phyloP scores from a whole-genome alignment of 306 rosid genomes.

The Prosopis cineraria region DNA sequence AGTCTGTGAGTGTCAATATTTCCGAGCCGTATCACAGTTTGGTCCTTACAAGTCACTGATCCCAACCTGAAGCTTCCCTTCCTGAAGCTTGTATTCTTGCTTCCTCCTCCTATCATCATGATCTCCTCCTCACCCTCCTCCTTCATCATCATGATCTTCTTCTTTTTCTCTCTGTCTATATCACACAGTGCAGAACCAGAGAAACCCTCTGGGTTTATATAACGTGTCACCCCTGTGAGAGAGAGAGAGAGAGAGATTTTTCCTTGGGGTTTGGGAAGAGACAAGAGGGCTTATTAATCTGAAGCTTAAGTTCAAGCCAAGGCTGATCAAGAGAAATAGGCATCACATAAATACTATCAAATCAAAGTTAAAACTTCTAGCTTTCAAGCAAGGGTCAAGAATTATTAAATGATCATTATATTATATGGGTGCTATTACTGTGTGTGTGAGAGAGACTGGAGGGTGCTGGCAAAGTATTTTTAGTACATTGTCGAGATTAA shows the following conservation, averaged over 20 bases:
- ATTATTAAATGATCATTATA: no score
- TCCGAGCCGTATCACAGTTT: constrained; percentile 42
- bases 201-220: constrained; percentile 6
- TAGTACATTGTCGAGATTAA: no score
- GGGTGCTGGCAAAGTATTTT: no score
- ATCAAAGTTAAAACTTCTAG: neutral
- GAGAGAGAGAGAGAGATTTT: no score
- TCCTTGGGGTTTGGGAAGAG: neutral
- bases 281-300: neutral
- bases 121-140: neutral
- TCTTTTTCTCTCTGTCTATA: neutral
- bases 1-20: constrained; percentile 44
- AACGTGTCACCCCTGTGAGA: neutral
- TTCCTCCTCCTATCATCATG: neutral
- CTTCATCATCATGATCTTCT: neutral
- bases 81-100: constrained; percentile 27
- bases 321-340: neutral
- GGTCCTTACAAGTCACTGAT: neutral
- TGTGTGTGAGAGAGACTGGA: no score
- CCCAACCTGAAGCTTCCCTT: constrained; percentile 42
- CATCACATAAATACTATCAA: neutral
- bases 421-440: no score
- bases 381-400: neutral
- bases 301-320: neutral
- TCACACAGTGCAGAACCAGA: neutral